These are phyloP conservation scores for Panellus pusillus DNA, from an alignment of 768 basidiomycete genomes.

Conservation along the genomic window DNA sequence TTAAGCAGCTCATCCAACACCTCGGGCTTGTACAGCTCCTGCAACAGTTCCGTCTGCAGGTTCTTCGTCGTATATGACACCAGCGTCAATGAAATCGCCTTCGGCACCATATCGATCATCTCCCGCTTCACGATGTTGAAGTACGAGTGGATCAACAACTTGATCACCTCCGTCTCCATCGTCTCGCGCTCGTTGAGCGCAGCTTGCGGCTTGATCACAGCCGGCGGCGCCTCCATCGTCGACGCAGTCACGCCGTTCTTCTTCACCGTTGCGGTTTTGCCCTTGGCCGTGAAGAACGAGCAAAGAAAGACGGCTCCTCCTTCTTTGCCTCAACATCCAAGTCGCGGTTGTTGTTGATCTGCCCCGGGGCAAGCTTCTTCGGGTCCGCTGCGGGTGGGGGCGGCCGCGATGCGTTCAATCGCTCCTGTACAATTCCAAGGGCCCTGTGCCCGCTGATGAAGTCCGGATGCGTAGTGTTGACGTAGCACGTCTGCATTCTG, in stretches of 20 bases:
- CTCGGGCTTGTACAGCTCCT: constrained; percentile 96
- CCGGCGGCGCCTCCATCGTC: constrained; percentile 71
- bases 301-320: constrained; percentile 91
- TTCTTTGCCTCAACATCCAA: constrained; percentile 88
- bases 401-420: constrained; percentile 79
- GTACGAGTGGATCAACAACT: constrained; percentile 94
- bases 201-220: constrained; percentile 84
- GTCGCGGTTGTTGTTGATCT: constrained; percentile 91
- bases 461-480: constrained; percentile 99
- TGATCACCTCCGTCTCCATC: constrained; percentile 99
- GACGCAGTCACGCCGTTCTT: constrained; percentile 48
- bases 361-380: constrained; percentile 66
- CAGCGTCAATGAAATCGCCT: constrained; percentile 88
- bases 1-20: constrained; percentile 94
- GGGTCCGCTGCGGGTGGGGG: constrained; percentile 59
- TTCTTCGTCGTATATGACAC: constrained; percentile 94
- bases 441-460: constrained; percentile 98
- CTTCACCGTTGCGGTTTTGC: constrained; percentile 54
- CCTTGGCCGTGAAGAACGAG: constrained; percentile 83
- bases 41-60: constrained; percentile 89
- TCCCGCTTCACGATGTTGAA: constrained; percentile 99
- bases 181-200: constrained; percentile 92
- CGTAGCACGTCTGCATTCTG: constrained; percentile 98
- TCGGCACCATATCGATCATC: constrained; percentile 99
- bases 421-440: constrained; percentile 83